These are phyloP conservation scores for Musa itinerans DNA, from an alignment of 176 grass and related monocot species.

Conservation along the genomic window DNA sequence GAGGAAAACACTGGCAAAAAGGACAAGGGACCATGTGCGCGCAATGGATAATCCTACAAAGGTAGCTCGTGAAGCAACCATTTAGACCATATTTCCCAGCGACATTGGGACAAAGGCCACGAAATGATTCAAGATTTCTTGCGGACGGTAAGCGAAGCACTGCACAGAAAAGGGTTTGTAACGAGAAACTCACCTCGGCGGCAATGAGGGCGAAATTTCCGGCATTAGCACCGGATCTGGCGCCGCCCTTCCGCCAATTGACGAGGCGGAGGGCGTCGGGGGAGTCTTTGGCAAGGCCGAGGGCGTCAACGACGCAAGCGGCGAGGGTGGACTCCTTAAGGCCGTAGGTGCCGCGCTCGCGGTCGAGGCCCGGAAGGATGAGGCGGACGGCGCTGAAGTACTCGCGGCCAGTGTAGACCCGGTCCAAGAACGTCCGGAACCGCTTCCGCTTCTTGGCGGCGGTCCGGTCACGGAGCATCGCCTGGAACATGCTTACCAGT, in stretches of 20 bases:
- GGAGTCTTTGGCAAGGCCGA: conserved; percentile 83
- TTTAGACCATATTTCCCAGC: too few species aligned
- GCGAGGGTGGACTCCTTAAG: conserved; percentile 85
- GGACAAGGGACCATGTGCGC: too few species aligned
- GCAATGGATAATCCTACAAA: too few species aligned
- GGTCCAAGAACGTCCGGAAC: conserved; percentile 64
- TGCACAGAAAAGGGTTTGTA: neutral
- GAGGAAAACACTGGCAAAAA: too few species aligned
- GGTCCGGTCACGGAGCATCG: conserved; percentile 56
- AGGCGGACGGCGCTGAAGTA: conserved; percentile 81
- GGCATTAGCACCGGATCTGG: conserved; percentile 48
- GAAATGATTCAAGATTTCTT: too few species aligned
- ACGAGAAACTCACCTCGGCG: conserved; percentile 49
- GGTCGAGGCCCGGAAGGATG: conserved; percentile 65
- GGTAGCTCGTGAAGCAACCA: too few species aligned
- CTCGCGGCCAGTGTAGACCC: conserved; percentile 54
- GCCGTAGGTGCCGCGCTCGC: conserved; percentile 82
- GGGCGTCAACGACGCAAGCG: conserved; percentile 60
- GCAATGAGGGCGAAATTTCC: conserved; percentile 82
- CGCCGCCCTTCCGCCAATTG: conserved; percentile 70
- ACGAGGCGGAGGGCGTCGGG: conserved; percentile 59
- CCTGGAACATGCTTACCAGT: conserved; percentile 76
- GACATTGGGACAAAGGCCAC: too few species aligned
- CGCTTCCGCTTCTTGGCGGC: conserved; percentile 62
- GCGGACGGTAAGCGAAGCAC: too few species aligned